A percentile compares a stretch with the other conserved stretches of the same genome.
Conservation (phyloP, 2,329 filamentous ascomycete genomes). For the Neoscytalidium dimidiatum region DNA sequence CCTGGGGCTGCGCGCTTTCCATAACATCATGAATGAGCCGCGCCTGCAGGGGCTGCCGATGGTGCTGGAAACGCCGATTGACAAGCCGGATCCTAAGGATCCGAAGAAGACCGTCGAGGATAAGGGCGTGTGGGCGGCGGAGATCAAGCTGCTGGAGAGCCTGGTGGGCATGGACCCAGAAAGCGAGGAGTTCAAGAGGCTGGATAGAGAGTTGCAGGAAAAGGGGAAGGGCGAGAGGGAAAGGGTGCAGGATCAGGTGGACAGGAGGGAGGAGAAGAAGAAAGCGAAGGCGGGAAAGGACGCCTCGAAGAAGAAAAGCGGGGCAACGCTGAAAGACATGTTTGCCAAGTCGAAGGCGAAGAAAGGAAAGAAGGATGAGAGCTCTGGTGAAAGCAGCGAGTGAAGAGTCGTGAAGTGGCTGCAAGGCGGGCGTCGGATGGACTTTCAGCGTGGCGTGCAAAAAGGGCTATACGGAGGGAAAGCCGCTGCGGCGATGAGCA, state of each 20-base stretch:
- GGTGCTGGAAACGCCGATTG: conserved; percentile 95
- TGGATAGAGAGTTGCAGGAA: conserved; percentile 67
- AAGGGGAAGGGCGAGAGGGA: conserved; percentile 71
- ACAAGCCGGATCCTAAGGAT: conserved; percentile 65
- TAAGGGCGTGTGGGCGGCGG: conserved; percentile 81
- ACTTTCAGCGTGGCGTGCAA: not conserved
- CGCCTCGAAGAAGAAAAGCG: conserved; percentile 33
- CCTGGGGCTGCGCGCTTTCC: conserved; percentile 85
- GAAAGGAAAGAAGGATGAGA: conserved; percentile 30
- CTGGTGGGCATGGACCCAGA: conserved; percentile 82
- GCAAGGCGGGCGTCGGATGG: not conserved
- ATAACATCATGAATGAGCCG: conserved; percentile 82
- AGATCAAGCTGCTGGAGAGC: conserved; percentile 92
- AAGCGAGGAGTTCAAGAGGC: conserved; percentile 66
- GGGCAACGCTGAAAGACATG: conserved; percentile 54
- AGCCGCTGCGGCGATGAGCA: not conserved
- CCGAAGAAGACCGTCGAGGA: conserved; percentile 66
- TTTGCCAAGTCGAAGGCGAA: conserved; percentile 41
- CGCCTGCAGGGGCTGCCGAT: conserved; percentile 79
- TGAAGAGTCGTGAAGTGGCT: conserved; percentile 23
- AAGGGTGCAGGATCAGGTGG: conserved; percentile 76
- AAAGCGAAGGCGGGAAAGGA: conserved; percentile 49
- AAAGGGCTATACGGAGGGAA: not conserved
- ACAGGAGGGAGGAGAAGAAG: conserved; percentile 68
- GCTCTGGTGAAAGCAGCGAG: conserved; percentile 25